Evolutionary conservation across 768 basidiomycete genomes (phyloP), one percentile per base, ranked within the genome.

Genomic region (Boletus rubroflammeus): DNA sequence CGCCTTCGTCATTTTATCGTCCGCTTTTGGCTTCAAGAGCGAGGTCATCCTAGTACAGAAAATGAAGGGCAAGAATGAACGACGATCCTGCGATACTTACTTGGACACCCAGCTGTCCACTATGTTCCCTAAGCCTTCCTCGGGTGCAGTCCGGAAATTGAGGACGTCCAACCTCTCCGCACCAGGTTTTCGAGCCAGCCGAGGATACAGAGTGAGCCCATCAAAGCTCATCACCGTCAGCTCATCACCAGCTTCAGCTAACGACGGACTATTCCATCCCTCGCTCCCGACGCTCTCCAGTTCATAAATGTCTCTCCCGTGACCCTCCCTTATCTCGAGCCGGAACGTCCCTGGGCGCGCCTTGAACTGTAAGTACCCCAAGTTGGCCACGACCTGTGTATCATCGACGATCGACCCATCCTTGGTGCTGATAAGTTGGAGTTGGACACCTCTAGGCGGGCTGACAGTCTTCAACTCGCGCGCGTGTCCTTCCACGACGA

Each of bases 301-400:
- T 47, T 75, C 73, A 68, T 84, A 98, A 15, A 98, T 82, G 17
- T 93, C 85, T 43, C 81, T 77, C 6, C 92, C 91, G 19, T 86
- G 77, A 0, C 96, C 95, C 31, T 83, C 78, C 1, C 95, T 81
- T 50, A 98, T 93, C 59, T 86, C 84, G 1, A 98, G 76, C 43
- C 79, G 76, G 75, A 88, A 95, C 0, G 90, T 84, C 1, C 97
- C 97, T 0, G 97, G 97, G 50, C 81, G 88, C 1, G 90, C 88
- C 67, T 93, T 93, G 75, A 98, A 94, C 67, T 99, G 97, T 51
- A 98, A 74, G 70, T 99, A 99, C 2, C 97, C 97, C 6, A 98
- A 75, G 67, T 98, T 99, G 5, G 89, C 93, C 51, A 97, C 91
- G 36, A 98, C 86, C 54, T 85, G 88, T 0, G 97, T 98, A 61